Base-by-base conservation (phyloP, 345 rosid genomes). In the Rubroshorea leprosula region DNA sequence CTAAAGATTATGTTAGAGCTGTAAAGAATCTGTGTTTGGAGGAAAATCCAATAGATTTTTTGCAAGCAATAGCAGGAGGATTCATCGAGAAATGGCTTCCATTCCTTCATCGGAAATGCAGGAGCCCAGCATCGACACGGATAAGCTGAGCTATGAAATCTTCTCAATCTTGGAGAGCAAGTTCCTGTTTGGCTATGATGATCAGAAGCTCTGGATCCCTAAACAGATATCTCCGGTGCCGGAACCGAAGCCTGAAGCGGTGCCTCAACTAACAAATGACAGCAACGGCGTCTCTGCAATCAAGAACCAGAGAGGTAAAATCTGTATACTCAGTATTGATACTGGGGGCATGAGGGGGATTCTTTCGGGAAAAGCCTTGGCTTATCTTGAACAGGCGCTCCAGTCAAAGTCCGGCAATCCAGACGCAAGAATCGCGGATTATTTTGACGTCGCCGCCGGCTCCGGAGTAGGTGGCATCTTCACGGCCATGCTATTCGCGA, bases 71-170 rank as follows among this genome's bases (percentile, higher is more conserved):
- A 13, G 39, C 38, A 1, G 57, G 70, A 43, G 25, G 45, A 41
- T 18, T 49, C 25, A 3, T 17, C 51, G 24, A 17, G 13, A 31
- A 78, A 35, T 84, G 80, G 81, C 70, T 6, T 64, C 55, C 25
- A 66, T 70, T 49, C 70, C 69, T 64, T 61, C 76, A 23, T 68
- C 76, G 49, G 89, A 75, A 71, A 74, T 83, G 87, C 91, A 85
- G 51, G 98, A 88, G 61, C 98, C 96, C 25, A 92, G 96, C 80
- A 84, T 92, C 68, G 98, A 92, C 59, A 83, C 96, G 1, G 96
- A 88, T 60, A 92, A 92, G 67, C 86, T 92, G 68, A 92, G 98
- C 76, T 92, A 92, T 66, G 98, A 92, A 74, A 88, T 92, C 57
- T 92, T 92, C 72, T 92, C 98, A 2, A 86, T 92, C 51, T 86